These are phyloP conservation scores for Chytriomyces confervae DNA, from an alignment of 192 early-diverging fungal genomes.

Conservation along the genomic window DNA sequence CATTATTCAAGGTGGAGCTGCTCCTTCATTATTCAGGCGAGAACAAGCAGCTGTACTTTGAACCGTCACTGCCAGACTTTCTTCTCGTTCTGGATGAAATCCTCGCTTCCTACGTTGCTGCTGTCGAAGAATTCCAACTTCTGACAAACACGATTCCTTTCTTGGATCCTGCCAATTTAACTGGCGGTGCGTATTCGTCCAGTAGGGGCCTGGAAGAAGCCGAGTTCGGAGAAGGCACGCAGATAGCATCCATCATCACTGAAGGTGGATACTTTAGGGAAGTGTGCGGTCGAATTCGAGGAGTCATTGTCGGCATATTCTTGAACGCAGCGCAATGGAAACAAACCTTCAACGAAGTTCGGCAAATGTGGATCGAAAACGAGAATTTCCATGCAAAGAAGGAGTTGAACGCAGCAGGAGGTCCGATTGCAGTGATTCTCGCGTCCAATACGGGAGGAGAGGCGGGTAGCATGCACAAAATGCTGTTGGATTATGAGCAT, in stretches of 20 bases:
- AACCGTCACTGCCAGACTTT: conserved; percentile 57
- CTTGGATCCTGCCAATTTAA: conserved; percentile 51
- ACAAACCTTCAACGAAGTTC: conserved; percentile 53
- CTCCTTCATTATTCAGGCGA: conserved; percentile 38
- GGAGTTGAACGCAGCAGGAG: conserved; percentile 43
- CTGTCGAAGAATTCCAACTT: conserved; percentile 50
- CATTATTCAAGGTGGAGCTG: conserved; percentile 59
- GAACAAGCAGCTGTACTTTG: conserved; percentile 49
- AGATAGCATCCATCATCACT: conserved; percentile 54
- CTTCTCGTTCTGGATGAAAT: conserved; percentile 52
- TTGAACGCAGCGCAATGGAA: conserved; percentile 57
- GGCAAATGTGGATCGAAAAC: conserved; percentile 65
- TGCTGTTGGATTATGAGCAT: conserved; percentile 19
- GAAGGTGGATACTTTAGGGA: conserved; percentile 66
- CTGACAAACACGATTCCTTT: conserved; percentile 59
- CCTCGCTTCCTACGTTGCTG: conserved; percentile 53
- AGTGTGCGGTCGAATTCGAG: conserved; percentile 63
- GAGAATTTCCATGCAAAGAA: conserved; percentile 52
- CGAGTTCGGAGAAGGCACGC: conserved; percentile 61
- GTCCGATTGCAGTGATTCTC: conserved; percentile 49
- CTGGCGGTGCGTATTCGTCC: conserved; percentile 52
- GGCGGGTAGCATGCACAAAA: conserved; percentile 29
- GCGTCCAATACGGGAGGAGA: conserved; percentile 26
- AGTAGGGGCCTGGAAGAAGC: conserved; percentile 56
- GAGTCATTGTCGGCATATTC: conserved; percentile 61